Evolutionary conservation across 2,329 filamentous ascomycete genomes (phyloP), one percentile per base, ranked within the genome.

Genomic region (Tolypocladium capitatum): DNA sequence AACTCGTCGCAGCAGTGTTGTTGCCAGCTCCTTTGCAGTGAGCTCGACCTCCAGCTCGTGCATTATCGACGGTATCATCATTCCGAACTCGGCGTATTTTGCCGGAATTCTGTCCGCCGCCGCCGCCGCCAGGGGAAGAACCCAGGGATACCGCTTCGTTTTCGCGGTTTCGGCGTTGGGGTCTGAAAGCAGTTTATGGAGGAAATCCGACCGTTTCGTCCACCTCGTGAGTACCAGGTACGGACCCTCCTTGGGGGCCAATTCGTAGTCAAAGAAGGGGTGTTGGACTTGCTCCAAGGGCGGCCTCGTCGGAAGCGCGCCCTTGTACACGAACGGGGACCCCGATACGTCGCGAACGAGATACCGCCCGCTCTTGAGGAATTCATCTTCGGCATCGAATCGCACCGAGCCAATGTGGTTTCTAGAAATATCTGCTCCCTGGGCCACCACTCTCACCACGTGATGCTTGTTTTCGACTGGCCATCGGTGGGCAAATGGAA

Each of bases 61-160:
- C 16, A 85, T 67, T 33, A 96, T 78, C 0, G 80, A 81, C 0
- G 90, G 88, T 5, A 92, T 72, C 34, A 92, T 70, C 46, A 83
- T 68, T 2, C 73, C 77, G 28, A 81, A 71, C 42, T 70, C 64
- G 1, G 66, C 68, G 49, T 70, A 68, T 8, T 62, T 60, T 7
- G 68, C 57, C 1, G 73, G 68, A 2, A 78, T 55, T 2, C 55
- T 53, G 50, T 82, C 78, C 0, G 76, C 61, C 0, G 59, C 70
- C 47, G 78, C 78, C n/a, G 64, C 64, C 0, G 64, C 53, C 2
- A 68, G 58, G 0, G 74, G 73, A 4, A 82, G 58, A 5, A 73
- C 67, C 5, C 66, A 56, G 0, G 57, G 54, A 55, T 71, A 75
- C 32, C 55, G 66, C 48, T 71, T 78, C 1, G 58, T 62, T 14